Base-by-base conservation (phyloP, 2,329 filamentous ascomycete species). In the Scedosporium aurantiacum region DNA sequence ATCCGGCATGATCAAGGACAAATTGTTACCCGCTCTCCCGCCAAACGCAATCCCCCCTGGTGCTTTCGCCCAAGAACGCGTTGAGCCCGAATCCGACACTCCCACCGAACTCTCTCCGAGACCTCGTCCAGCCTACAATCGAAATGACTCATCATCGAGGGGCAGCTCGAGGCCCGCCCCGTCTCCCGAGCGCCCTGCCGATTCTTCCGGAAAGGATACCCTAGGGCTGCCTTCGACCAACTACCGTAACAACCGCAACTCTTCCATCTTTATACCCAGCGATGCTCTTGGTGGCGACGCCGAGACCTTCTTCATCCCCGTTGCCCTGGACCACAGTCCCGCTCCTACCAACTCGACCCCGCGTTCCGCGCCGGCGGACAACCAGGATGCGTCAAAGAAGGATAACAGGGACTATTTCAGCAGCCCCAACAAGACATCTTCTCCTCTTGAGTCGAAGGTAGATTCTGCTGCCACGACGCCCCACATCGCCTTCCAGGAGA, bases 401-500 rank as follows among this genome's bases (percentile, higher is more conserved):
- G 32, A 45, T 56, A 79, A 83, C 25, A 82, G 78, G 64, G 86
- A 89, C 65, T 87, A 87, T 66, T 87, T 87, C 68, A 76, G 72
- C 58, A 76, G 72, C 58, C 67, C 74, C 5, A 64, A 75, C 40
- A 80, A 78, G 69, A 69, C 73, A n/a, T 66, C 72, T 2, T 66
- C 74, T 16, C 65, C 72, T 16, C 65, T 72, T 2, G 78, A 82
- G 59, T 81, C 80, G 1, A 61, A 61, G 59, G 50, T 23, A 5
- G 59, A 61, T 21, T 61, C 59, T 18, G 76, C 78, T 61, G 71
- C 76, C 63, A 82, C 85, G 2, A 91, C 90, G 16, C 90, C 91
- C n/a, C 91, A 96, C 69, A 96, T 96, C 67, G 89, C 91, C 23
- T 95, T 91, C 70, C 91, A 96, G 71, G 90, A 96, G 68, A 94